A percentile compares a stretch with the other conserved stretches of the same genome.
Evolutionary conservation across 75 land plant species (phyloP).

Genomic region (Pinus albicaulis): DNA sequence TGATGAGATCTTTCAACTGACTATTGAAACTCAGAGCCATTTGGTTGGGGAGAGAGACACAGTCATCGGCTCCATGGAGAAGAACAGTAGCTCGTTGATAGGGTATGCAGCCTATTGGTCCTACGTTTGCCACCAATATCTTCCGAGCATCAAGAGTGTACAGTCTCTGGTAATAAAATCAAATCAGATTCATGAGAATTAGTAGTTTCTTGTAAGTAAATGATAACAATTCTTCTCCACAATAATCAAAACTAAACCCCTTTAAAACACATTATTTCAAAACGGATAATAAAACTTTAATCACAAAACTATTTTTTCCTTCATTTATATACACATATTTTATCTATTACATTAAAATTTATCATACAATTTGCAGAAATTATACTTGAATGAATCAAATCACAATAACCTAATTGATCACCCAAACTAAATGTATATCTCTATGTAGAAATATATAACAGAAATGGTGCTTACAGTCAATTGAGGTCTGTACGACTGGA

Average conservation of each 20-base stretch:
- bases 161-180: slow-evolving; percentile 37
- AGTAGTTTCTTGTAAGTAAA: too few species aligned
- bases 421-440: too few species aligned
- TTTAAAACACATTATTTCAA: too few species aligned
- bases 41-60: slow-evolving; percentile 39
- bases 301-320: too few species aligned
- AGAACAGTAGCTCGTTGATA: slow-evolving; percentile 38
- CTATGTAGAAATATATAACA: neutral
- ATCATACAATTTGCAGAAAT: too few species aligned
- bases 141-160: slow-evolving; percentile 63
- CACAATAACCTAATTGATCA: too few species aligned
- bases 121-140: slow-evolving; percentile 58
- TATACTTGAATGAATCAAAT: too few species aligned
- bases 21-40: slow-evolving; percentile 43
- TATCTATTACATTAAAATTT: too few species aligned
- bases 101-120: slow-evolving; percentile 83
- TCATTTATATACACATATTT: too few species aligned
- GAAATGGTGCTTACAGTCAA: slow-evolving; percentile 29
- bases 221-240: too few species aligned
- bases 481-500: slow-evolving; percentile 35
- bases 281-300: too few species aligned
- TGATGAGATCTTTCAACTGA: slow-evolving; percentile 29
- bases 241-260: too few species aligned
- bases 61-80: slow-evolving; percentile 17
- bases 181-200: neutral